Conservation (phyloP, 192 early-diverging fungal species). For the Kappamyces sp. region DNA sequence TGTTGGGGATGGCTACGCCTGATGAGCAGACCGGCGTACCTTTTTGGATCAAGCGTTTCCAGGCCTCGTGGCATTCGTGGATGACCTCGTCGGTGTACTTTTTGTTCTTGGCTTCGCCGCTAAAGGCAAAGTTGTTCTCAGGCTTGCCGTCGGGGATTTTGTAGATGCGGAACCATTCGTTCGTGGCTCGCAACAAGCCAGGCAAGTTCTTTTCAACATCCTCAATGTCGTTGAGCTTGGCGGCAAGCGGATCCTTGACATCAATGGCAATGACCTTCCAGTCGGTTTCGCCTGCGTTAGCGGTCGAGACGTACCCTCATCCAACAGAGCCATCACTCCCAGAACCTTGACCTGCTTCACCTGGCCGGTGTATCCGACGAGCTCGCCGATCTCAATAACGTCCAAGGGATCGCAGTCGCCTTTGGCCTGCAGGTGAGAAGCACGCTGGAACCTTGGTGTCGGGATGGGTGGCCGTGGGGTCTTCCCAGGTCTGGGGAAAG, state of each 20-base stretch:
- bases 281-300: constrained; percentile 73
- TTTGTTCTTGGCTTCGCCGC: constrained; percentile 63
- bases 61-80: constrained; percentile 90
- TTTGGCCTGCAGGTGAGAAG: constrained; percentile 38
- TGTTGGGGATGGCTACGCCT: constrained; percentile 35
- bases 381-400: constrained; percentile 97
- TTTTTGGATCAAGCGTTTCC: constrained; percentile 75
- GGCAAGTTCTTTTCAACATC: constrained; percentile 97
- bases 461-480: constrained; percentile 78
- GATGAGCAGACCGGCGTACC: no score
- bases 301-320: constrained; percentile 62
- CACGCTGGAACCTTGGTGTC: constrained; percentile 65
- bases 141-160: constrained; percentile 99
- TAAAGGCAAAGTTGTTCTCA: constrained; percentile 99
- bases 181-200: constrained; percentile 90
- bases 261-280: constrained; percentile 99
- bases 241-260: constrained; percentile 92
- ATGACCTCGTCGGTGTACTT: constrained; percentile 87
- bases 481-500: constrained; percentile 99
- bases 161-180: constrained; percentile 99
- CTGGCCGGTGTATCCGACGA: constrained; percentile 84
- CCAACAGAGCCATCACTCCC: constrained; percentile 96
- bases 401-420: constrained; percentile 98
- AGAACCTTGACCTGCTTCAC: constrained; percentile 99
- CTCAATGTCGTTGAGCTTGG: constrained; percentile 97